These are phyloP conservation scores for Mollisia scopiformis DNA, from an alignment of 2,329 filamentous ascomycete species.

Conservation along the genomic window DNA sequence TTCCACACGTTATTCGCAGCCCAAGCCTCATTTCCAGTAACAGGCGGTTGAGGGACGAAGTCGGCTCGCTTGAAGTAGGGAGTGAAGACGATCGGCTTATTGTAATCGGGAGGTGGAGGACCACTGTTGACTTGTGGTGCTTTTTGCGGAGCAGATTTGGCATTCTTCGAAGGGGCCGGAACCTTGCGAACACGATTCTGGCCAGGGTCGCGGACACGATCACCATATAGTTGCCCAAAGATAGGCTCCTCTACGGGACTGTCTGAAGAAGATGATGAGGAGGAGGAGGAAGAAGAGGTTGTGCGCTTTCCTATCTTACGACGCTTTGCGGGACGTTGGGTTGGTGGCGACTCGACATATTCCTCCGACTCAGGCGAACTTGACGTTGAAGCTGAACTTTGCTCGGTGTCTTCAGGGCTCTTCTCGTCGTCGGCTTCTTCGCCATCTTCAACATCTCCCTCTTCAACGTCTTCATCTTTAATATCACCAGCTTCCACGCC, in stretches of 20 bases:
- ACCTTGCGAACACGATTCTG: too few relatives aligned
- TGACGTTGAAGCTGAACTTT: too few relatives aligned
- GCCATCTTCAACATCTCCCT: neutral
- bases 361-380: too few relatives aligned
- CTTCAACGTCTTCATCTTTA: neutral
- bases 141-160: neutral
- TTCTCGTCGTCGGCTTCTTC: neutral
- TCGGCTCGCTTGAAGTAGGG: neutral
- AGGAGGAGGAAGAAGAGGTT: too few relatives aligned
- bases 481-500: neutral
- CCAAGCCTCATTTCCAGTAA: neutral
- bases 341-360: too few relatives aligned
- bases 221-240: too few relatives aligned
- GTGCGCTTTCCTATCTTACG: too few relatives aligned
- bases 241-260: too few relatives aligned
- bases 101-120: neutral
- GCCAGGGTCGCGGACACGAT: too few relatives aligned
- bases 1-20: neutral
- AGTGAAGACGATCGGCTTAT: neutral
- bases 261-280: too few relatives aligned
- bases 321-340: too few relatives aligned
- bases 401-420: neutral
- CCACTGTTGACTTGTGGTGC: neutral
- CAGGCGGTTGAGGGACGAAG: neutral
- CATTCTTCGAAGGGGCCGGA: too few relatives aligned